phyloP scores from a whole-genome alignment of 202 grass and related monocot genomes.

The Eragrostis tef region DNA sequence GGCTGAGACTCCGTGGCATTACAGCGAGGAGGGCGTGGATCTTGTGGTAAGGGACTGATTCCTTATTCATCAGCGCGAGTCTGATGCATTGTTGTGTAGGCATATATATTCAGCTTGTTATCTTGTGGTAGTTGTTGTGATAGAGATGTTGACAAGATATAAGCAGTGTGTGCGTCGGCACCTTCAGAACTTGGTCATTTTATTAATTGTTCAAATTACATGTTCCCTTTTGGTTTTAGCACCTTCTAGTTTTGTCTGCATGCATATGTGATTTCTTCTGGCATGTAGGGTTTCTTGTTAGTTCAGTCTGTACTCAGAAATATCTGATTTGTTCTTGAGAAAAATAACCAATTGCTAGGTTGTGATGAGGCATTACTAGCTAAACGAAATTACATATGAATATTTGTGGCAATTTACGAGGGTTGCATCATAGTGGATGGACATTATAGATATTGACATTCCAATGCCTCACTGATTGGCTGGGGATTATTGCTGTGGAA shows the following conservation, averaged over 20 bases:
- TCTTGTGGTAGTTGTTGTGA: no score
- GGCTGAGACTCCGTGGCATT: slow-evolving; percentile 91
- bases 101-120: background rate
- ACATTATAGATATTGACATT: background rate
- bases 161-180: background rate
- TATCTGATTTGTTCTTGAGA: no score
- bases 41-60: slow-evolving; percentile 71
- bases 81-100: background rate
- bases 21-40: slow-evolving; percentile 88
- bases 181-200: background rate
- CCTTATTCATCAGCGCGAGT: background rate
- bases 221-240: background rate
- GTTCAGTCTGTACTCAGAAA: no score
- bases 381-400: background rate
- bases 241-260: background rate
- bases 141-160: background rate
- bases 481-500: background rate
- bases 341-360: no score
- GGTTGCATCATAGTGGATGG: background rate
- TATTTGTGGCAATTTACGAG: background rate
- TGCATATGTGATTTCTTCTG: background rate
- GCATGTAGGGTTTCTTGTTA: no score
- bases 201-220: background rate
- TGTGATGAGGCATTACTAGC: no score
- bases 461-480: background rate